These are phyloP conservation scores for Boletus eberwhitei DNA, from an alignment of 768 basidiomycete genomes.

Conservation along the genomic window DNA sequence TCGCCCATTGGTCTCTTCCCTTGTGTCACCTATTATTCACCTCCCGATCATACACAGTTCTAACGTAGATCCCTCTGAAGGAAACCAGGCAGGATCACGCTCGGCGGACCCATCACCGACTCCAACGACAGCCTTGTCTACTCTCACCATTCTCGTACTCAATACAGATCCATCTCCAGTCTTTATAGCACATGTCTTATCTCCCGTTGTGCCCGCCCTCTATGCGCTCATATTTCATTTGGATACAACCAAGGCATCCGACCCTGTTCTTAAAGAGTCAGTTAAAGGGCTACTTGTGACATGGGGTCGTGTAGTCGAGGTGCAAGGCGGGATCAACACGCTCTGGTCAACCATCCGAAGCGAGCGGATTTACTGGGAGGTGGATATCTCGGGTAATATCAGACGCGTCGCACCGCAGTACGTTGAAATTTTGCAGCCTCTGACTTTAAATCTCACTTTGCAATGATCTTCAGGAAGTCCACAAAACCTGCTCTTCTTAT, in stretches of 20 bases:
- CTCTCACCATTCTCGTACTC: constrained; percentile 54
- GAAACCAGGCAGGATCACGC: neutral
- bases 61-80: neutral
- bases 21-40: constrained; percentile 52
- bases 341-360: constrained; percentile 59
- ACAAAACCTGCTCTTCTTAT: constrained; percentile 46
- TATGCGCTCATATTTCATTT: constrained; percentile 62
- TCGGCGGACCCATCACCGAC: constrained; percentile 4
- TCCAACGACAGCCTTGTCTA: constrained; percentile 45
- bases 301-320: constrained; percentile 69
- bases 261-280: constrained; percentile 60
- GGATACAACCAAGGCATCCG: constrained; percentile 52
- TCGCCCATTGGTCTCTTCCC: constrained; percentile 16
- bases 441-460: neutral
- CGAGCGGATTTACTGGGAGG: constrained; percentile 51
- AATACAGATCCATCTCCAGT: constrained; percentile 79
- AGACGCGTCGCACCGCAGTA: constrained; percentile 39
- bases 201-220: constrained; percentile 63
- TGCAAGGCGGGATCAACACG: constrained; percentile 48
- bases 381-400: constrained; percentile 54
- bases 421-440: constrained; percentile 19
- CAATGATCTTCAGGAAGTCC: constrained; percentile 9
- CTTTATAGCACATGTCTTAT: constrained; percentile 59
- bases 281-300: constrained; percentile 60
- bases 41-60: constrained; percentile 40